Evolutionary conservation across 1,139 yeast species (phyloP).

Genomic region (Protomyces gravidus): DNA sequence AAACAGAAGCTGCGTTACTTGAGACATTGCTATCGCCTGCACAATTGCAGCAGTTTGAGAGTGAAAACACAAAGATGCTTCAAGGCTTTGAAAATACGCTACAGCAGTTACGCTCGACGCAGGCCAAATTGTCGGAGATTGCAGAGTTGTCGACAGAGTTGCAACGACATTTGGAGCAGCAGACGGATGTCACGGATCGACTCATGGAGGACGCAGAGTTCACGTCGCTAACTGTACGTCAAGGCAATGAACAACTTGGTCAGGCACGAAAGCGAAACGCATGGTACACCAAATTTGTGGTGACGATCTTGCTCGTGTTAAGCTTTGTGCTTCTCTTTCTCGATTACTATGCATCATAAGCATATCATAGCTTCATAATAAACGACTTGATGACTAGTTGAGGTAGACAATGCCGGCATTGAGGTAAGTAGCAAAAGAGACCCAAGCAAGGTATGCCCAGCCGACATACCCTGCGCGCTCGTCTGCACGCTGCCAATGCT

Average conservation of each 20-base stretch:
- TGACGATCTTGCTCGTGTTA: conserved; percentile 22
- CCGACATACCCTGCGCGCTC: conserved; percentile 23
- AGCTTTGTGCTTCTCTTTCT: conserved; percentile 28
- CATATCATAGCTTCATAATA: not conserved
- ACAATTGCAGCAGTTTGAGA: conserved; percentile 63
- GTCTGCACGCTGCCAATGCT: conserved; percentile 16
- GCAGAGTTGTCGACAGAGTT: conserved; percentile 74
- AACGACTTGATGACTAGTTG: conserved; percentile 14
- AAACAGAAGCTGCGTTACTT: conserved; percentile 17
- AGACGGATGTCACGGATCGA: conserved; percentile 65
- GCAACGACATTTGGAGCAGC: conserved; percentile 67
- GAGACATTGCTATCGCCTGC: conserved; percentile 43
- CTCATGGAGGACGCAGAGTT: conserved; percentile 68
- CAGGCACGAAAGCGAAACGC: conserved; percentile 63
- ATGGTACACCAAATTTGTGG: conserved; percentile 15
- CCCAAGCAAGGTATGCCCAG: conserved; percentile 30
- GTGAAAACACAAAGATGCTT: conserved; percentile 67
- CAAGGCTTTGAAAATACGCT: conserved; percentile 55
- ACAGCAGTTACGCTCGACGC: conserved; percentile 50
- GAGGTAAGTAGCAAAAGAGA: conserved; percentile 29
- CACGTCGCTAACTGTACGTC: conserved; percentile 60
- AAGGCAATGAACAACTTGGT: conserved; percentile 69
- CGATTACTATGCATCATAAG: conserved; percentile 27
- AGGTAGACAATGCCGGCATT: conserved; percentile 25
- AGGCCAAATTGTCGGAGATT: conserved; percentile 72